phyloP scores from a whole-genome alignment of 805 yeast species.

The Monosporozyma siamensis region DNA sequence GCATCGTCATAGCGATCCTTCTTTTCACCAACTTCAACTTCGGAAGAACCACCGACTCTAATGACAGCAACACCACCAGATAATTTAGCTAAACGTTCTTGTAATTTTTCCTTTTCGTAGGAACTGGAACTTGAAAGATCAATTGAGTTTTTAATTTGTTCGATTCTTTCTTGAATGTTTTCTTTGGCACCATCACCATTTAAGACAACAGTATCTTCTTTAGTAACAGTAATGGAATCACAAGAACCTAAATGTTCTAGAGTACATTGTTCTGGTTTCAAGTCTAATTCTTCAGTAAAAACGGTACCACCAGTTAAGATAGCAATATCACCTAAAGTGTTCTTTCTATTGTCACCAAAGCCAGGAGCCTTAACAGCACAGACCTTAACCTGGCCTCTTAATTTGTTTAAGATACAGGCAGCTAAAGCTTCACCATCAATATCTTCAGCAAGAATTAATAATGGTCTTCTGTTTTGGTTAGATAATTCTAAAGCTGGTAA shows the following conservation, averaged over 20 bases:
- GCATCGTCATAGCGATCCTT: constrained; percentile 99
- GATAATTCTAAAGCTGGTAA: constrained; percentile 89
- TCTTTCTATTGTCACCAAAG: constrained; percentile 97
- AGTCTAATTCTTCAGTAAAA: constrained; percentile 82
- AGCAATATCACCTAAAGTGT: constrained; percentile 91
- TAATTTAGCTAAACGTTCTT: constrained; percentile 93
- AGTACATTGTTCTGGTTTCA: constrained; percentile 92
- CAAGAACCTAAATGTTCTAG: constrained; percentile 82
- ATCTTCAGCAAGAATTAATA: constrained; percentile 89
- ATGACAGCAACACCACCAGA: constrained; percentile 98
- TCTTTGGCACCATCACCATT: constrained; percentile 89
- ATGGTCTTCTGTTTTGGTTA: constrained; percentile 86
- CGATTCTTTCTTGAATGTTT: constrained; percentile 74
- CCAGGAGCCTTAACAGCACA: constrained; percentile 98
- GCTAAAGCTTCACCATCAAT: constrained; percentile 98
- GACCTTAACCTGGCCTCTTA: constrained; percentile 97
- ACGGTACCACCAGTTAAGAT: constrained; percentile 86
- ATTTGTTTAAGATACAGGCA: constrained; percentile 92
- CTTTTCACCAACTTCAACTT: constrained; percentile 98
- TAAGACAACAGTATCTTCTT: constrained; percentile 89
- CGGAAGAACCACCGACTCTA: constrained; percentile 94
- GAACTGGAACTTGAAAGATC: constrained; percentile 64
- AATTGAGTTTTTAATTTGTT: constrained; percentile 79
- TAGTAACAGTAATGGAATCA: constrained; percentile 85
- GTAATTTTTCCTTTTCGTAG: constrained; percentile 93